A percentile compares a stretch with the other conserved stretches of the same genome.
These are phyloP conservation scores for Blastomyces gilchristii DNA, from an alignment of 2,329 filamentous ascomycete species.

Conservation along the genomic window DNA sequence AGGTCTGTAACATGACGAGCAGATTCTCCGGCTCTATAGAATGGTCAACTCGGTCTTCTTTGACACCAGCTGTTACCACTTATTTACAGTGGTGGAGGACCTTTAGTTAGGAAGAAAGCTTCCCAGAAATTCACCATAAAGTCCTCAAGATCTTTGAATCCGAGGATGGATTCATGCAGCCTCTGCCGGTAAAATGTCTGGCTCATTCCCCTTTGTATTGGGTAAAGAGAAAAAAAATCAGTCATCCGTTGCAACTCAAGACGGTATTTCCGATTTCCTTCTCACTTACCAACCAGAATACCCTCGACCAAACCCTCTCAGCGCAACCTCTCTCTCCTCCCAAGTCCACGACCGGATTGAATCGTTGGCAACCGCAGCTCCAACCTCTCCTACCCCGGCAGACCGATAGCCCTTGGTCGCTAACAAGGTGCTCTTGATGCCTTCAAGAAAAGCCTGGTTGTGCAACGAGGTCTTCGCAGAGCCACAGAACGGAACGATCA, in stretches of 20 bases:
- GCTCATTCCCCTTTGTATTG: constrained; percentile 56
- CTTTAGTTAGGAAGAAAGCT: constrained; percentile 58
- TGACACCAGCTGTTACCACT: background rate
- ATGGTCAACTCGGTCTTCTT: background rate
- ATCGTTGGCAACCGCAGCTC: constrained; percentile 29
- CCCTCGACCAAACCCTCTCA: constrained; percentile 63
- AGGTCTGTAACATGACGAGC: constrained; percentile 64
- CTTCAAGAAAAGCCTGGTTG: constrained; percentile 58
- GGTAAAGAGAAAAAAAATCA: background rate
- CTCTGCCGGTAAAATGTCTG: constrained; percentile 67
- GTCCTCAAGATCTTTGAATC: constrained; percentile 58
- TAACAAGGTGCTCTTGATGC: constrained; percentile 51
- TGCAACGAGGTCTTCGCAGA: constrained; percentile 54
- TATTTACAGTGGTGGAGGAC: constrained; percentile 22
- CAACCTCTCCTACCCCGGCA: constrained; percentile 41
- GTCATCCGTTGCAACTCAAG: background rate
- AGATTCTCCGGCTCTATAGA: constrained; percentile 59
- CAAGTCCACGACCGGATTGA: constrained; percentile 42
- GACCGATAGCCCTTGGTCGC: constrained; percentile 47
- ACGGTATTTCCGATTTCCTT: background rate
- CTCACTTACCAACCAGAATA: constrained; percentile 58
- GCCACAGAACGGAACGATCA: constrained; percentile 56
- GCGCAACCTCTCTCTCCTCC: constrained; percentile 44
- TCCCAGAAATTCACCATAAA: constrained; percentile 72
- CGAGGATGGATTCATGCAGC: constrained; percentile 54